phyloP scores from a whole-genome alignment of 768 basidiomycete species.

The Xerocomellus intermedius region DNA sequence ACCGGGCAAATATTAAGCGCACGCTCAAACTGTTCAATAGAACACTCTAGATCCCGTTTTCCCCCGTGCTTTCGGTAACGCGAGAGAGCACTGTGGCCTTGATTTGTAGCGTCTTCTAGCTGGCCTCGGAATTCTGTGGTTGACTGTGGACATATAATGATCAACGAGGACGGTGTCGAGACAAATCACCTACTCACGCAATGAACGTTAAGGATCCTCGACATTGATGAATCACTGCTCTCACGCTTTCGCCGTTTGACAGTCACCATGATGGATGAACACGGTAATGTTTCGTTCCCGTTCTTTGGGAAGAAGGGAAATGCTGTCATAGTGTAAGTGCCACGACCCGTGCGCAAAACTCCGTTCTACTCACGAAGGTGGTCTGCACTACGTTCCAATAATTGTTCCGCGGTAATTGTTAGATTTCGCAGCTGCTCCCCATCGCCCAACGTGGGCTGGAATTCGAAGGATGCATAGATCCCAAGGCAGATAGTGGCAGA shows the following conservation, averaged over 20 bases:
- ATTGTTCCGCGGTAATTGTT: not conserved
- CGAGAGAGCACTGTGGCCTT: not conserved
- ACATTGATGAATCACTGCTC: not conserved
- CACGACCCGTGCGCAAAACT: no score
- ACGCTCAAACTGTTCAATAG: not conserved
- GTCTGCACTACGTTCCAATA: not conserved
- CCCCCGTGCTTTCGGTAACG: not conserved
- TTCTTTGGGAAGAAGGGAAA: not conserved
- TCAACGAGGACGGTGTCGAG: not conserved
- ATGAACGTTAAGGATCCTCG: not conserved
- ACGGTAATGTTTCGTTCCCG: not conserved
- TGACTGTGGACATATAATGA: not conserved
- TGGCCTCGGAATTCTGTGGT: no score
- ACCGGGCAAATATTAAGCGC: slow-evolving; percentile 3
- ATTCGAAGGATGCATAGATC: not conserved
- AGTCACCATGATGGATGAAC: not conserved
- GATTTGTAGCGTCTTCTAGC: not conserved
- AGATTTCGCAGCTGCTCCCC: not conserved
- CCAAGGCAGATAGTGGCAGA: not conserved
- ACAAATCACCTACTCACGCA: not conserved
- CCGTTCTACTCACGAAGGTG: not conserved
- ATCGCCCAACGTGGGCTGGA: not conserved
- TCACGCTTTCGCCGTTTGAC: not conserved
- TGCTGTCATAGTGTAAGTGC: not conserved
- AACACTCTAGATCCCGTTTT: not conserved